These are phyloP conservation scores for Actinomucor elegans DNA, from an alignment of 371 early-diverging fungal genomes.

Conservation along the genomic window DNA sequence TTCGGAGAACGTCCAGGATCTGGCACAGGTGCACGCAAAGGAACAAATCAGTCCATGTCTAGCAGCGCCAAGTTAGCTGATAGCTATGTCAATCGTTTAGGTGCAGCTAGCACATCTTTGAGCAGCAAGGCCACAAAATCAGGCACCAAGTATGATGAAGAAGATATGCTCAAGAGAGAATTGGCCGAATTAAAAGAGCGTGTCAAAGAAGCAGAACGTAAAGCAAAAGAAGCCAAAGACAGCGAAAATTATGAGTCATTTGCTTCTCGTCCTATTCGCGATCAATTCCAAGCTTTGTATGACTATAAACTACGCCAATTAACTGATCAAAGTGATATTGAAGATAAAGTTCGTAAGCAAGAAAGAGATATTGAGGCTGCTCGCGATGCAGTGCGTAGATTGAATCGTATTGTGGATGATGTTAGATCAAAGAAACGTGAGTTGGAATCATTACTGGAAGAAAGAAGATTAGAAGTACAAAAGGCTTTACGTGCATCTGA, in stretches of 20 bases:
- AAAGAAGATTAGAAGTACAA: slow-evolving; percentile 32
- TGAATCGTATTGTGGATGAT: slow-evolving; percentile 48
- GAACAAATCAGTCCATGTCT: slow-evolving; percentile 48
- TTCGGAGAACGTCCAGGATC: slow-evolving; percentile 52
- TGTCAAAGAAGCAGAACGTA: slow-evolving; percentile 42
- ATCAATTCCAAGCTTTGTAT: slow-evolving; percentile 52
- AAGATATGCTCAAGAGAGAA: slow-evolving; percentile 47
- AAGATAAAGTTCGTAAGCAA: slow-evolving; percentile 47
- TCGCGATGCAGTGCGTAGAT: slow-evolving; percentile 46
- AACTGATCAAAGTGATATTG: slow-evolving; percentile 48
- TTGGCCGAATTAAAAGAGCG: slow-evolving; percentile 41
- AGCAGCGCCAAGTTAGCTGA: slow-evolving; percentile 49
- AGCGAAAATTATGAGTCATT: slow-evolving; percentile 36
- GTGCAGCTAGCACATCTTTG: slow-evolving; percentile 51
- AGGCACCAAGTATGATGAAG: slow-evolving; percentile 45
- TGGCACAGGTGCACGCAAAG: slow-evolving; percentile 48
- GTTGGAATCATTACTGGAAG: slow-evolving; percentile 33
- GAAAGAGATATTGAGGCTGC: slow-evolving; percentile 54
- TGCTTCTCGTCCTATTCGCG: slow-evolving; percentile 43
- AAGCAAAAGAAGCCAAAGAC: slow-evolving; percentile 21
- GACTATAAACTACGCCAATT: slow-evolving; percentile 52
- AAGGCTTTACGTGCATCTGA: slow-evolving; percentile 27
- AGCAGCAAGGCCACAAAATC: slow-evolving; percentile 38
- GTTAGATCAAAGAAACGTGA: slow-evolving; percentile 48
- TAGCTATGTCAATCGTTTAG: slow-evolving; percentile 51